Percentiles rank a stretch among this genome's conserved stretches.
Evolutionary conservation across 345 rosid species (phyloP).

Genomic region (Reutealis trisperma): DNA sequence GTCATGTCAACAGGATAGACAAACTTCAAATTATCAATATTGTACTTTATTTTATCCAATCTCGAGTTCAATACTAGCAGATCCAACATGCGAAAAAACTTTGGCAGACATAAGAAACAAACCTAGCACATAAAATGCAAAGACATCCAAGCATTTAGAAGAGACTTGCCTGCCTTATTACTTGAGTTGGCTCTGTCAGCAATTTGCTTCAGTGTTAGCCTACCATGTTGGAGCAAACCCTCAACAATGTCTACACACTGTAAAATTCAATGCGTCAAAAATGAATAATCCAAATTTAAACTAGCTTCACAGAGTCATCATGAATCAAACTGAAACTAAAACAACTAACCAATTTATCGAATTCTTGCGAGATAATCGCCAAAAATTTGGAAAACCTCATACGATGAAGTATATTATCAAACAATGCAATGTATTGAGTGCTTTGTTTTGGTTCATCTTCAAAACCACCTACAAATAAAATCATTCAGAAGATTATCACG

Average conservation of each 20-base stretch:
- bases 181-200: slow-evolving; percentile 51
- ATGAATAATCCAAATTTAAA: background rate
- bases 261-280: slow-evolving; percentile 19
- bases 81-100: slow-evolving; percentile 3
- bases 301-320: background rate
- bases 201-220: slow-evolving; percentile 76
- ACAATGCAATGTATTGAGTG: slow-evolving; percentile 59
- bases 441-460: slow-evolving; percentile 45
- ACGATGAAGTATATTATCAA: slow-evolving; percentile 70
- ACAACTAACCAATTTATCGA: slow-evolving; percentile 52
- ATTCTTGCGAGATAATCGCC: slow-evolving; percentile 47
- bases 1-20: too few species aligned
- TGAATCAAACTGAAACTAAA: slow-evolving; percentile 2
- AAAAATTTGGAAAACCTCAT: slow-evolving; percentile 69
- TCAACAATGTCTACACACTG: slow-evolving; percentile 67
- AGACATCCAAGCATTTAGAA: background rate
- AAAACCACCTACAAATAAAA: slow-evolving; percentile 39
- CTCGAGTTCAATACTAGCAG: background rate
- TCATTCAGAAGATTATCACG: background rate
- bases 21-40: too few species aligned
- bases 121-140: background rate
- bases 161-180: slow-evolving; percentile 46
- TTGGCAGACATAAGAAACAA: background rate
- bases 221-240: slow-evolving; percentile 79
- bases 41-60: too few species aligned